Evolutionary conservation across 495 filamentous ascomycete genomes (phyloP).

Genomic region (Penicillium egyptiacum): DNA sequence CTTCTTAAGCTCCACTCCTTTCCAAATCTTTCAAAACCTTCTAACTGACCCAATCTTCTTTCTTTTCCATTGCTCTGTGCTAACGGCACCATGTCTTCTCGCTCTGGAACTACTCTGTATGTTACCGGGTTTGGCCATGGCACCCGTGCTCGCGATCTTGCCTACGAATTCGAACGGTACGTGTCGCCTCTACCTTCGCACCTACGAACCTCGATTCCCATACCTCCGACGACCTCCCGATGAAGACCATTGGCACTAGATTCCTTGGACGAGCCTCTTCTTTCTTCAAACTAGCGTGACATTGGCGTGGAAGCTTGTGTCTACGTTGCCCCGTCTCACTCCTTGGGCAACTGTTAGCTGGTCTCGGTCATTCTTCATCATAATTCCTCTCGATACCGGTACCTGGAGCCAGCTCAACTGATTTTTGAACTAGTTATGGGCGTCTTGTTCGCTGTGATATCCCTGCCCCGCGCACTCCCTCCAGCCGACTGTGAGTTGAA

Average conservation of each 20-base stretch:
- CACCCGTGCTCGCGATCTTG: slow-evolving; percentile 98
- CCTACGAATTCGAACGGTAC: slow-evolving; percentile 99
- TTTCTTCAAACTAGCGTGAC: slow-evolving; percentile 5
- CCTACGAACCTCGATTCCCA: slow-evolving; percentile 16
- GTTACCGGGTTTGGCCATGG: slow-evolving; percentile 98
- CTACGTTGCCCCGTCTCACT: not conserved
- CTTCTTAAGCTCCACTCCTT: slow-evolving; percentile 7
- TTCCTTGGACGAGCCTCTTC: slow-evolving; percentile 1
- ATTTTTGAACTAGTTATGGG: slow-evolving; percentile 70
- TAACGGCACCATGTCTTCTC: slow-evolving; percentile 75
- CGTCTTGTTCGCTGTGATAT: slow-evolving; percentile 99
- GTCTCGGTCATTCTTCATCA: slow-evolving; percentile 19
- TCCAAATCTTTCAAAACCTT: not conserved
- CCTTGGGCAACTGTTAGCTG: slow-evolving; percentile 9
- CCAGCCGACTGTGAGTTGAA: slow-evolving; percentile 84
- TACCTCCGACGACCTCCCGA: slow-evolving; percentile 18
- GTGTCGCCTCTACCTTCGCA: slow-evolving; percentile 56
- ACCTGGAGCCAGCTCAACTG: slow-evolving; percentile 7
- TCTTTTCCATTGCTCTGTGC: not conserved
- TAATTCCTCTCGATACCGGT: slow-evolving; percentile 5
- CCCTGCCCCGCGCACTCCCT: slow-evolving; percentile 88
- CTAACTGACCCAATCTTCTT: not conserved
- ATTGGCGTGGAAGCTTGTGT: slow-evolving; percentile 8
- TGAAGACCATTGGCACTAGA: slow-evolving; percentile 12
- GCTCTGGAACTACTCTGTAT: slow-evolving; percentile 91